Base-by-base conservation (phyloP, 2,329 filamentous ascomycete species). In the Neocucurbitaria cava region DNA sequence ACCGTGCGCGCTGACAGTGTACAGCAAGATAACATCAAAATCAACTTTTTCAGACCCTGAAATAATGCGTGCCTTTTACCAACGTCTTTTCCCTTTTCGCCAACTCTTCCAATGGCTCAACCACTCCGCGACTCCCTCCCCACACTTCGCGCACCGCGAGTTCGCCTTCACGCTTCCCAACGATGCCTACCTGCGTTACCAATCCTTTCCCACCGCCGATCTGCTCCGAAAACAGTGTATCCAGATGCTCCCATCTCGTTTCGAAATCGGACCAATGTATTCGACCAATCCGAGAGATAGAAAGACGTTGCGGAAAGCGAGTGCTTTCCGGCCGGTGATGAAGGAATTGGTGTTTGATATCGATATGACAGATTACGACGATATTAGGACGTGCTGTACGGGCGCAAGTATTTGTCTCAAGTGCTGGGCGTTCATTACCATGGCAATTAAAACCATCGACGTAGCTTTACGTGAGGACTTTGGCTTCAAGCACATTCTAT, bases 321-420 rank as follows among this genome's bases (percentile, higher is more conserved):
- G 87, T 43, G 87, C 91, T 8, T 97, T 99, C 79, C 89, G 89
- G 60, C 94, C 95, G 0, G 76, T 97, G 28, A 85, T 90, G 51
- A 99, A 99, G 76, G 95, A 99, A 76, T 81, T 99, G 35, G 96
- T 96, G 67, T 98, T 99, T 76, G 95, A 99, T 89, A 98, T 99
- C 69, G 95, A 99, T 85, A 85, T 99, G 85, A 98, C 95, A 49
- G 95, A 98, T 78, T 99, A 99, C 77, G 95, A 99, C 74, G 92
- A 96, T 62, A 91, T 99, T 61, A 88, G 95, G 65, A 97, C 93
- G 24, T 99, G 95, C 78, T 99, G 95, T 75, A 87, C 89, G 68
- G 93, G 94, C 73, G 92, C 94, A 8, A 96, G 91, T 65, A 98
- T 99, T 62, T 99, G 95, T 75, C 83, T 82, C 62, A 95, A 93